Conservation (phyloP, 345 rosid species). For the Brassica cretica region DNA sequence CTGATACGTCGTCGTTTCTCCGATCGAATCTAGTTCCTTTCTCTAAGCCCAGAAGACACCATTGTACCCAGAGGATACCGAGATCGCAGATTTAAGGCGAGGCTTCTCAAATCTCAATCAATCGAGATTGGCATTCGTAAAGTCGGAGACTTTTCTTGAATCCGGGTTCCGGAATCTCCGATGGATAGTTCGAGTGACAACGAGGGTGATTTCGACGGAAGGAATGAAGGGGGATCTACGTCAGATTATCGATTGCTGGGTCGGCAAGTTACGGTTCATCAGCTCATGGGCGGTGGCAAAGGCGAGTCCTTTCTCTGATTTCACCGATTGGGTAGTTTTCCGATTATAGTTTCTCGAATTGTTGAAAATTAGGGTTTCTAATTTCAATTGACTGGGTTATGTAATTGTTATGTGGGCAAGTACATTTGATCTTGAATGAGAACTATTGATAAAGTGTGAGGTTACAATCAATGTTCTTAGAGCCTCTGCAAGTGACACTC, state of each 20-base stretch:
- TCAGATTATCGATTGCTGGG: constrained; percentile 43
- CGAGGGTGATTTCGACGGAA: constrained; percentile 38
- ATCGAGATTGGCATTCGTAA: not conserved
- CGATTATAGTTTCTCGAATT: not conserved
- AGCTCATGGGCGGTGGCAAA: constrained; percentile 57
- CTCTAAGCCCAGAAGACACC: not conserved
- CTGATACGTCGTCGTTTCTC: not conserved
- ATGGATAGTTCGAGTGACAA: constrained; percentile 42
- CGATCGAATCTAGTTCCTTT: constrained; percentile 18
- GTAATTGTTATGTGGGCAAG: not conserved
- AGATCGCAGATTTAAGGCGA: constrained; percentile 21
- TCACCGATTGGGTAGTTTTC: not conserved
- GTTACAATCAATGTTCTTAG: not conserved
- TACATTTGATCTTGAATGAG: constrained; percentile 23
- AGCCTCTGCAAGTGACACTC: not conserved
- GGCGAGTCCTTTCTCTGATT: constrained; percentile 18
- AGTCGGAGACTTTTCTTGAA: not conserved
- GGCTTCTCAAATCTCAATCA: not conserved
- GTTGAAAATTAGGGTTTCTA: constrained; percentile 24
- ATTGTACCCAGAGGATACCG: not conserved
- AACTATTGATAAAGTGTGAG: not conserved
- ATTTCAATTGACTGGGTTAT: not conserved
- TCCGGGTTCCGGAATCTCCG: not conserved
- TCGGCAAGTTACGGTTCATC: constrained; percentile 45
- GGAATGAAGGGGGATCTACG: constrained; percentile 28